Evolutionary conservation across 768 basidiomycete species (phyloP).

Genomic region (Amanita inopinata): DNA sequence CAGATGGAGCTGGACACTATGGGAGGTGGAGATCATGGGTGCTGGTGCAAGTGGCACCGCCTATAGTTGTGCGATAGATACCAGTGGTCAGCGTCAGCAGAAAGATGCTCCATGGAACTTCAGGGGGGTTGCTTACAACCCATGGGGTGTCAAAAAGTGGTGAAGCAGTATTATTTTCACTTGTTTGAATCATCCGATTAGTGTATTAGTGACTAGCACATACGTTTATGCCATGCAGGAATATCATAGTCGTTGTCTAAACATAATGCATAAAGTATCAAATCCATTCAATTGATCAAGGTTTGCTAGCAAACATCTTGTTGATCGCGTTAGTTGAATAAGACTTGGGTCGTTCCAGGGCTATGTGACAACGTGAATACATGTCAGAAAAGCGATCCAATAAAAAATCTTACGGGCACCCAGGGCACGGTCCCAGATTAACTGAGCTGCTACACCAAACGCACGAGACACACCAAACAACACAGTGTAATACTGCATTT

Average conservation of each 20-base stretch:
- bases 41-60: constrained; percentile 25
- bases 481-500: constrained; percentile 97
- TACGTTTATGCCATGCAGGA: too few relatives aligned
- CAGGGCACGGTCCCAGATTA: constrained; percentile 90
- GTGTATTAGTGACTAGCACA: too few relatives aligned
- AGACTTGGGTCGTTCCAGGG: constrained; percentile 87
- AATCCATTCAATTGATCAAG: constrained; percentile 12
- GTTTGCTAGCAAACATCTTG: constrained; percentile 64
- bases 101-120: constrained; percentile 51
- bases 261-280: too few relatives aligned
- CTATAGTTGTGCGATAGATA: constrained; percentile 45
- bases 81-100: constrained; percentile 37
- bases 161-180: constrained; percentile 8
- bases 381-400: background rate
- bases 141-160: constrained; percentile 37
- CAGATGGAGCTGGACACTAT: constrained; percentile 67
- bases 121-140: constrained; percentile 52
- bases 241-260: too few relatives aligned
- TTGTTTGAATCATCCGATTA: too few relatives aligned
- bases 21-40: constrained; percentile 42
- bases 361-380: constrained; percentile 23
- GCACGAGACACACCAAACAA: constrained; percentile 95
- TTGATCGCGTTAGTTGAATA: constrained; percentile 76
- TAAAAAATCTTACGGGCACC: constrained; percentile 65
- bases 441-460: constrained; percentile 80